Percentiles rank a stretch among this genome's conserved stretches.
Evolutionary conservation across 1,284 basidiomycete genomes (phyloP).

Genomic region (Chiua sp.): DNA sequence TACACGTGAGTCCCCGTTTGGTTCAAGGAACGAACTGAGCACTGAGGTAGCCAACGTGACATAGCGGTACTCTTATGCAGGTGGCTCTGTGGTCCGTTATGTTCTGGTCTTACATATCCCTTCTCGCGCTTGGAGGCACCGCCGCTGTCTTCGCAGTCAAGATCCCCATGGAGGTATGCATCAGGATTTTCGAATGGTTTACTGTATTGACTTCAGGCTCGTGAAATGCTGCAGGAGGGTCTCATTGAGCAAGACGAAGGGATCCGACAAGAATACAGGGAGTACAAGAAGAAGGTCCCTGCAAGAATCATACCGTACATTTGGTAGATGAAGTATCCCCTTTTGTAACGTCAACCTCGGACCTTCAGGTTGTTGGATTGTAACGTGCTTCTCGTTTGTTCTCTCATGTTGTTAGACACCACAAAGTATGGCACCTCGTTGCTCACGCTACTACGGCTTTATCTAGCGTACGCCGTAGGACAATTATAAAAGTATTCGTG

Average conservation of each 20-base stretch:
- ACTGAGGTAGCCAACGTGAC: background rate
- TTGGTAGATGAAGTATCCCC: constrained; percentile 28
- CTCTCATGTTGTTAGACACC: too few species aligned
- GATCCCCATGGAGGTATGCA: constrained; percentile 37
- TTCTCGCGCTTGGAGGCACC: constrained; percentile 27
- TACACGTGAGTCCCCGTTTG: constrained; percentile 17
- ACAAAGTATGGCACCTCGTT: too few species aligned
- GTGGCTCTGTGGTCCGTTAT: constrained; percentile 28
- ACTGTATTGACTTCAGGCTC: background rate
- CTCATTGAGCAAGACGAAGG: constrained; percentile 19
- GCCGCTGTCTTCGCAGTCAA: constrained; percentile 34
- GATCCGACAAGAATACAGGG: constrained; percentile 29
- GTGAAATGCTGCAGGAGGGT: constrained; percentile 13
- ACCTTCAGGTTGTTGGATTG: too few species aligned
- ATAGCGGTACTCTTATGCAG: constrained; percentile 21
- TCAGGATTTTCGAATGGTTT: background rate
- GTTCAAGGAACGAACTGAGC: too few species aligned
- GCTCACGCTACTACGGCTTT: too few species aligned
- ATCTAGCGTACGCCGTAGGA: too few species aligned
- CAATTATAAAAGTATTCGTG: too few species aligned
- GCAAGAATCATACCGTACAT: constrained; percentile 38
- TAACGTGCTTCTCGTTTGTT: too few species aligned
- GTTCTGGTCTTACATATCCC: constrained; percentile 39
- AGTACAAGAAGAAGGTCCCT: constrained; percentile 38
- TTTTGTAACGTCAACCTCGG: too few species aligned